These are phyloP conservation scores for Neoboletus subvelutipes DNA, from an alignment of 768 basidiomycete genomes.

Conservation along the genomic window DNA sequence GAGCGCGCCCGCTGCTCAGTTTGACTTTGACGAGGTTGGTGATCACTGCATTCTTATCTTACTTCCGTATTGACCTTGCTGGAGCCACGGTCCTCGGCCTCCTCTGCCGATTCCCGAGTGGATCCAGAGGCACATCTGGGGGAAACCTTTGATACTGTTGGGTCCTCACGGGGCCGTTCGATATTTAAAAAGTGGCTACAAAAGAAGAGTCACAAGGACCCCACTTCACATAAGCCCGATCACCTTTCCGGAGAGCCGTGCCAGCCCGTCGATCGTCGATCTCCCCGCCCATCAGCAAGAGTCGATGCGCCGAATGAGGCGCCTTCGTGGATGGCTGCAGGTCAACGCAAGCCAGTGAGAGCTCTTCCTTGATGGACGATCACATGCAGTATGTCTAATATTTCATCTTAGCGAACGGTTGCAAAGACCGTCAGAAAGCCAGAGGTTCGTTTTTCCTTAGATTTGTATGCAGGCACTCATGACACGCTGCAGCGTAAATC, in stretches of 20 bases:
- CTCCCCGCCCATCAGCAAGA: too few relatives aligned
- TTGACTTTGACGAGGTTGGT: background rate
- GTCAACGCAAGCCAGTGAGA: background rate
- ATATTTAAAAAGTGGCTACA: background rate
- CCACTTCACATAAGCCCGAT: background rate
- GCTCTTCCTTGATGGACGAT: background rate
- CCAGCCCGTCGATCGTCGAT: background rate
- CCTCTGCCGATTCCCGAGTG: too few relatives aligned
- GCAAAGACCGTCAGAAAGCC: too few relatives aligned
- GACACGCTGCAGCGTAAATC: background rate
- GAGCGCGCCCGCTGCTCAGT: background rate
- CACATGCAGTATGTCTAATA: background rate
- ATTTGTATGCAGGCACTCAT: too few relatives aligned
- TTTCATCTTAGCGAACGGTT: background rate
- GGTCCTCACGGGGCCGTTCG: too few relatives aligned
- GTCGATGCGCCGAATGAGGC: too few relatives aligned
- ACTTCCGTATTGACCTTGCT: background rate
- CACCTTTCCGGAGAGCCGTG: too few relatives aligned
- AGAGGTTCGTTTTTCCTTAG: background rate
- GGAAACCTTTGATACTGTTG: too few relatives aligned
- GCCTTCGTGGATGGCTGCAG: background rate
- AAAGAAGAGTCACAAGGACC: background rate
- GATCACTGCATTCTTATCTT: background rate
- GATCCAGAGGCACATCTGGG: too few relatives aligned
- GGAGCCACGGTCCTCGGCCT: background rate